A percentile compares a stretch with the other conserved stretches of the same genome.
These are phyloP conservation scores for Apiotrichum sp. DNA, from an alignment of 1,284 basidiomycete species.

Conservation along the genomic window DNA sequence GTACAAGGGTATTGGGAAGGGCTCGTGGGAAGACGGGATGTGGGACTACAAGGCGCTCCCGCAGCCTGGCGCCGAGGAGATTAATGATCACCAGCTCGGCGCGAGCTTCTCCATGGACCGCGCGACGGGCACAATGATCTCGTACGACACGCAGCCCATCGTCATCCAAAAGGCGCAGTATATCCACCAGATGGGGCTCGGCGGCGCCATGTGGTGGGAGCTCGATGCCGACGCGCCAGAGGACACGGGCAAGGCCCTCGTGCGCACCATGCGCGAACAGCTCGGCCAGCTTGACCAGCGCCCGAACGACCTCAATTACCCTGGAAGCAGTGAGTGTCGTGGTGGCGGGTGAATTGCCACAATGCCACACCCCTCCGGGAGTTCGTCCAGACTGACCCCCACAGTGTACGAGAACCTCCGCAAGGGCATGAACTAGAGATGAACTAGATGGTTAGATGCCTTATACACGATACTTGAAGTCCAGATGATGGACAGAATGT, in stretches of 20 bases:
- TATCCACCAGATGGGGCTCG: constrained; percentile 59
- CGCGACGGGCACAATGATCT: constrained; percentile 56
- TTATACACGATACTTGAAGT: no score
- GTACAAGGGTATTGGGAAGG: constrained; percentile 63
- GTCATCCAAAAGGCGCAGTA: constrained; percentile 70
- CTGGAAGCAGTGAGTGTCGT: constrained; percentile 34
- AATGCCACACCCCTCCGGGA: no score
- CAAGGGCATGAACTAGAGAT: constrained; percentile 12
- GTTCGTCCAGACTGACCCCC: no score
- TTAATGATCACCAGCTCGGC: constrained; percentile 67
- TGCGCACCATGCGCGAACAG: constrained; percentile 27
- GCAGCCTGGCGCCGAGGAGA: constrained; percentile 57
- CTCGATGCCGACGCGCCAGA: constrained; percentile 42
- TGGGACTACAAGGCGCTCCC: constrained; percentile 70
- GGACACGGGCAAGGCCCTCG: constrained; percentile 24
- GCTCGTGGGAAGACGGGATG: constrained; percentile 44
- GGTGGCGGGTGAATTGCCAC: neutral
- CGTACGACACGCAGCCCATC: constrained; percentile 74
- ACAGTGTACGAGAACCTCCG: constrained; percentile 21
- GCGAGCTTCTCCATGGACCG: constrained; percentile 70
- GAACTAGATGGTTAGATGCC: no score
- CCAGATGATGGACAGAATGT: no score
- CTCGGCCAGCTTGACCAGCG: constrained; percentile 34
- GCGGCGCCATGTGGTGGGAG: constrained; percentile 75
- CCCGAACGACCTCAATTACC: constrained; percentile 39